Conservation (phyloP, 2,329 filamentous ascomycete species). For the Hypoxylon sp. region DNA sequence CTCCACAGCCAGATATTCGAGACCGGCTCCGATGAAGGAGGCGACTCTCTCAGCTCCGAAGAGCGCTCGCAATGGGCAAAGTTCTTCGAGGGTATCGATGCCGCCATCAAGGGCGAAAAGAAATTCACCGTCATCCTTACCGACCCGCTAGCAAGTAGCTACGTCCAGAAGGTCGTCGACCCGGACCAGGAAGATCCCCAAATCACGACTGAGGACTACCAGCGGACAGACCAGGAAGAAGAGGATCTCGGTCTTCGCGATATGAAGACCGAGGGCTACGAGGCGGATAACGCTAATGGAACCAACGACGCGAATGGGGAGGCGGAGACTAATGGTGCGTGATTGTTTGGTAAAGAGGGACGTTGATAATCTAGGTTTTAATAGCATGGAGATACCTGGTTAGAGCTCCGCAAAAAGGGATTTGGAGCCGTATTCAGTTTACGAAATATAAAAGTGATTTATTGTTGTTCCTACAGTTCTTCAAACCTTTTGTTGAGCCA, state of each 20-base stretch:
- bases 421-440: slow-evolving; percentile 3
- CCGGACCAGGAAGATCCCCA: slow-evolving; percentile 79
- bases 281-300: slow-evolving; percentile 62
- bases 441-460: slow-evolving; percentile 32
- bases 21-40: slow-evolving; percentile 70
- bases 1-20: slow-evolving; percentile 91
- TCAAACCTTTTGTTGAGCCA: neutral
- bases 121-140: slow-evolving; percentile 87
- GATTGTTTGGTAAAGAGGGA: neutral
- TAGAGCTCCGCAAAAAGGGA: slow-evolving; percentile 14
- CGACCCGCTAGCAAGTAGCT: slow-evolving; percentile 92
- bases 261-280: slow-evolving; percentile 93
- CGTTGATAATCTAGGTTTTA: slow-evolving; percentile 27
- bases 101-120: slow-evolving; percentile 83
- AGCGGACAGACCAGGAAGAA: slow-evolving; percentile 90
- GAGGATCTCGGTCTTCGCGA: slow-evolving; percentile 92
- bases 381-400: slow-evolving; percentile 44
- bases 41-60: slow-evolving; percentile 79
- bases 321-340: slow-evolving; percentile 21
- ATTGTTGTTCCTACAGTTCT: neutral
- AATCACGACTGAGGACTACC: slow-evolving; percentile 85
- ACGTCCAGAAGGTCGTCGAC: slow-evolving; percentile 90
- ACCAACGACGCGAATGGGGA: slow-evolving; percentile 17
- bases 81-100: slow-evolving; percentile 84
- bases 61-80: slow-evolving; percentile 81